phyloP scores from a whole-genome alignment of 352 stramenopile species.

The Hyaloperonospora arabidopsidis region DNA sequence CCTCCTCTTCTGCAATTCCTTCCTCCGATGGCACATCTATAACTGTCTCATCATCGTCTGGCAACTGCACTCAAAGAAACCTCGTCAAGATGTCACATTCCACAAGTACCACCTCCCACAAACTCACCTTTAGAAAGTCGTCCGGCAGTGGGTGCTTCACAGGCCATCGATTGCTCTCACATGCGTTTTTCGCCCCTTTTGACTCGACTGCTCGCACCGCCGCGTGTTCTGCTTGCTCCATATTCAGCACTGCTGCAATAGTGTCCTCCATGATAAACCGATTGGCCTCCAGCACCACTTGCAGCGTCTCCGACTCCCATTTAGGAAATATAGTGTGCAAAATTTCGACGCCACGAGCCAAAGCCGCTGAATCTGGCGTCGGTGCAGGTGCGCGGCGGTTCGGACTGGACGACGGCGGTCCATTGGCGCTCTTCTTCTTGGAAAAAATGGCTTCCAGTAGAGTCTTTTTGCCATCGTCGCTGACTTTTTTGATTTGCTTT shows the following conservation, averaged over 20 bases:
- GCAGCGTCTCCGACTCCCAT: slow-evolving; percentile 59
- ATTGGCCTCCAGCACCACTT: slow-evolving; percentile 68
- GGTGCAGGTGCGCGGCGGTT: slow-evolving; percentile 5
- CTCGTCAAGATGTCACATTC: background rate
- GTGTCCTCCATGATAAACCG: slow-evolving; percentile 75
- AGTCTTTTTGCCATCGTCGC: slow-evolving; percentile 29
- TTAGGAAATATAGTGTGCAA: slow-evolving; percentile 76
- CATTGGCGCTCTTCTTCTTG: slow-evolving; percentile 32
- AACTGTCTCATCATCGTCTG: slow-evolving; percentile 30
- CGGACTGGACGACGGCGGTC: slow-evolving; percentile 8
- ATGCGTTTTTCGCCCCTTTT: slow-evolving; percentile 1
- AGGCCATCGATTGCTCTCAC: slow-evolving; percentile 24
- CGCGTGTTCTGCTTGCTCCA: slow-evolving; percentile 50
- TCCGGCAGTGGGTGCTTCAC: slow-evolving; percentile 71
- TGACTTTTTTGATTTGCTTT: slow-evolving; percentile 24
- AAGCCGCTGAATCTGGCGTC: slow-evolving; percentile 36
- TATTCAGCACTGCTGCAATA: slow-evolving; percentile 67
- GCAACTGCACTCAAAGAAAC: slow-evolving; percentile 29
- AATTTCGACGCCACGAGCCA: slow-evolving; percentile 59
- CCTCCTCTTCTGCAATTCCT: slow-evolving; percentile 27
- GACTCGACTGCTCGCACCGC: background rate
- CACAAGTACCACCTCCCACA: background rate
- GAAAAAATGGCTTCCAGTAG: slow-evolving; percentile 48
- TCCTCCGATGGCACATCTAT: slow-evolving; percentile 21
- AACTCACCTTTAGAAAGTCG: slow-evolving; percentile 65